These are phyloP conservation scores for Neurospora sp. DNA, from an alignment of 495 filamentous ascomycete species.

Conservation along the genomic window DNA sequence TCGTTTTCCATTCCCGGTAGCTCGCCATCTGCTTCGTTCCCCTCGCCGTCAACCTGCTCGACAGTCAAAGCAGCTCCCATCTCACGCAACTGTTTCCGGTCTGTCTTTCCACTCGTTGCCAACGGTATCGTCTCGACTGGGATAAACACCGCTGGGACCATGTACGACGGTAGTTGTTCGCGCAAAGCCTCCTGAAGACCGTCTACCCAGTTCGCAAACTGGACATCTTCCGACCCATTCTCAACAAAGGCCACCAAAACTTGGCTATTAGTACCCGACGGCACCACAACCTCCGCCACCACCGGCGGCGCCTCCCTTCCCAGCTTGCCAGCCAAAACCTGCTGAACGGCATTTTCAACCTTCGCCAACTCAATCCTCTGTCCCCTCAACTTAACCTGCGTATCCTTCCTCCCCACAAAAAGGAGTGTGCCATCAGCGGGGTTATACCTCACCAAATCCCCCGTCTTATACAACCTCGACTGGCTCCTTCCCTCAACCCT, in stretches of 20 bases:
- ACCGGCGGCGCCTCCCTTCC: constrained; percentile 5
- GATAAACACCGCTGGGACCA: constrained; percentile 50
- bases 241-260: neutral
- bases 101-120: constrained; percentile 43
- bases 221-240: neutral
- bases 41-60: too few relatives aligned
- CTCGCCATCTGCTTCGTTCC: too few relatives aligned
- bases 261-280: constrained; percentile 4
- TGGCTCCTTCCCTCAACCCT: neutral
- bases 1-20: too few relatives aligned
- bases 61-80: too few relatives aligned
- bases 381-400: constrained; percentile 33
- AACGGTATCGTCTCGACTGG: constrained; percentile 40
- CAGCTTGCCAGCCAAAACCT: constrained; percentile 3
- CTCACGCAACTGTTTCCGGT: constrained; percentile 12
- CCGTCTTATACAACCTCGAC: constrained; percentile 35
- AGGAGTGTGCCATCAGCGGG: constrained; percentile 18
- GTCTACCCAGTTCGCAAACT: neutral
- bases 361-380: constrained; percentile 30
- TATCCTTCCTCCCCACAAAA: constrained; percentile 27
- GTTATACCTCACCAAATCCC: constrained; percentile 45
- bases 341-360: constrained; percentile 14
- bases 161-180: constrained; percentile 29
- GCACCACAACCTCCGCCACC: constrained; percentile 22
- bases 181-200: neutral